Base-by-base conservation (phyloP, 495 filamentous ascomycete genomes). In the Daldinia decipiens region DNA sequence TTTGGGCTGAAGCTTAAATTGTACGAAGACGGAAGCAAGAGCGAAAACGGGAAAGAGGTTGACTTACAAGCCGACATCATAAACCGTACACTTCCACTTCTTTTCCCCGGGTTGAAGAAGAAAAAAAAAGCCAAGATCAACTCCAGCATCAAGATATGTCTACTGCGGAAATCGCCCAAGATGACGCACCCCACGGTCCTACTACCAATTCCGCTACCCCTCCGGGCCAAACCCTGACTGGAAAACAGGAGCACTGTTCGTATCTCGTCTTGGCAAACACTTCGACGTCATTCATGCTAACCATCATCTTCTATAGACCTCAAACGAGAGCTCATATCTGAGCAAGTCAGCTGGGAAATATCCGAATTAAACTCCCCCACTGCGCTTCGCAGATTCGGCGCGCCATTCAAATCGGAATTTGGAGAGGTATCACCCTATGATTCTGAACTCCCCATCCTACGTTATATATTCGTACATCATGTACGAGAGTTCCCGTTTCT, bases 391-490 rank as follows among this genome's bases (percentile, higher is more conserved):
- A 87, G 95, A 72, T 99, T 99, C 79, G 95, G 95, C 58, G 95
- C 95, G 5, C 95, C 95, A 1, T 99, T 99, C 84, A 89, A 86
- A 75, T 97, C 93, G 6, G 92, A 96, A 24, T 91, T 90, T 69
- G 95, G 95, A 43, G 95, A 99, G 79, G 91, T 99, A 26, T 88
- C 92, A 11, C 95, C 95, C 5, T 87, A 97, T 17, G 96, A 99
- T 77, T 97, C 93, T 9, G 95, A 99, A 68, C 85, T 99, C 12
- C 95, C 95, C 21, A 92, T 98, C 57, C 84, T 99, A 62, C 88
- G 95, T 65, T 98, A 97, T 79, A 97, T 98, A 74, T 99, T 99
- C 79, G 96, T 98, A 47, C 92, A 98, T 75, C 94, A 98, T 88
- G 88, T 99, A 65, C 92, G 95, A 62, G 97, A 98, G 71, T 99